Conservation (phyloP, 139 green algal genomes). For the Raphidocelis subcapitata region DNA sequence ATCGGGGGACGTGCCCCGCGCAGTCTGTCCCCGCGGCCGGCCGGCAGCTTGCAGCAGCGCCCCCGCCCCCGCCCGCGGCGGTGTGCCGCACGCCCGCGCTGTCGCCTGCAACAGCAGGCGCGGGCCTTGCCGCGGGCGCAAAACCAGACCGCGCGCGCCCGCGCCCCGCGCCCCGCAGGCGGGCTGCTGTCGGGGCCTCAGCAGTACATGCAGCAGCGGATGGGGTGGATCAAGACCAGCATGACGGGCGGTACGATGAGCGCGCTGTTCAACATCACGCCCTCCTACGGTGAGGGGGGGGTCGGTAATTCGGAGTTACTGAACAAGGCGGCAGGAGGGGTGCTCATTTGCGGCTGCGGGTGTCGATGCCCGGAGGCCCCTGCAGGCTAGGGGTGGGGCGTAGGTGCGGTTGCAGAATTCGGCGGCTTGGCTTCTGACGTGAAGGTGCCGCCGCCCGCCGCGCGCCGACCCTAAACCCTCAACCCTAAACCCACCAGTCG, state of each 20-base stretch:
- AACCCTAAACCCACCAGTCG: too few species aligned
- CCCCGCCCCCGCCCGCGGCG: too few species aligned
- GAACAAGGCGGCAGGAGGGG: not conserved
- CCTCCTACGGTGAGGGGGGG: constrained; percentile 69
- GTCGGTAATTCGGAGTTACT: not conserved
- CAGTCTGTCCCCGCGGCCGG: not conserved
- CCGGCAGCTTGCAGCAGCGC: too few species aligned
- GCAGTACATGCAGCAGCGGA: constrained; percentile 64
- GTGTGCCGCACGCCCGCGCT: too few species aligned
- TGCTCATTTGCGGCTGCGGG: not conserved
- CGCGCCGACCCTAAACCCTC: too few species aligned
- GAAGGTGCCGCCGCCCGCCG: too few species aligned
- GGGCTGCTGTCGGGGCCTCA: constrained; percentile 39
- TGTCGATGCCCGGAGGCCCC: not conserved
- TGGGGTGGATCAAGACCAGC: constrained; percentile 43
- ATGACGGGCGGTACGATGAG: constrained; percentile 72
- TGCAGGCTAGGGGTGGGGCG: not conserved
- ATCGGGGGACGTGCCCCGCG: not conserved
- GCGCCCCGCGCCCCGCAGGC: constrained; percentile 20
- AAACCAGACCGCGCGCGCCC: not conserved
- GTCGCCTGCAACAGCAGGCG: not conserved
- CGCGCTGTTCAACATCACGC: constrained; percentile 89
- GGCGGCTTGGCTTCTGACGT: too few species aligned
- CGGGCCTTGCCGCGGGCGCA: not conserved
- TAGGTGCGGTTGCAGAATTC: not conserved